Percentiles rank a stretch among this genome's conserved stretches.
Evolutionary conservation across 2,329 filamentous ascomycete species (phyloP).

Genomic region (Pseudogymnoascus sp.): DNA sequence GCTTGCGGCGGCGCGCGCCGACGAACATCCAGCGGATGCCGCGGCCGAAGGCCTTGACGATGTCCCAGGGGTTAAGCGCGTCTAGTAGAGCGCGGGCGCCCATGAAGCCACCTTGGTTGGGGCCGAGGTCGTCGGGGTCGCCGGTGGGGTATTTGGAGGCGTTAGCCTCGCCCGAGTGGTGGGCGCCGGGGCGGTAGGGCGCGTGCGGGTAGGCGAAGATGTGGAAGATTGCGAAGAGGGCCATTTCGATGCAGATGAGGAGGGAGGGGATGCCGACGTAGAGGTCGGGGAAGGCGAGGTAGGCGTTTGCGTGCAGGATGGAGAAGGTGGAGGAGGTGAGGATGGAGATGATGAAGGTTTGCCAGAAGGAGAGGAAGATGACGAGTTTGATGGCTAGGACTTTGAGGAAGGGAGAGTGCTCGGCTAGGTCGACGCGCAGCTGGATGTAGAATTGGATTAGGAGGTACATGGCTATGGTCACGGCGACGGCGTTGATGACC

Average conservation of each 20-base stretch:
- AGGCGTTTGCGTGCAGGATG: conserved; percentile 53
- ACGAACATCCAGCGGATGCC: conserved; percentile 76
- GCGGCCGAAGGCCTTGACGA: conserved; percentile 70
- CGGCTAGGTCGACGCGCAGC: conserved; percentile 58
- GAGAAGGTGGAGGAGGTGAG: conserved; percentile 46
- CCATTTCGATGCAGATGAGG: conserved; percentile 78
- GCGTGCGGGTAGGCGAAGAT: conserved; percentile 75
- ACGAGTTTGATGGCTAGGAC: conserved; percentile 82
- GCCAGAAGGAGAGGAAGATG: conserved; percentile 89
- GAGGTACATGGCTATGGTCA: conserved; percentile 82
- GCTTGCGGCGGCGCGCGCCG: conserved; percentile 54
- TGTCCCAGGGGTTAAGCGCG: conserved; percentile 74
- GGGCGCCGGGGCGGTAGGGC: conserved; percentile 47
- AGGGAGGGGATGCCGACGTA: conserved; percentile 74
- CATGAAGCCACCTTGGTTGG: conserved; percentile 57
- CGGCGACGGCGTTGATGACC: conserved; percentile 61
- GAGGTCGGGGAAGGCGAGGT: conserved; percentile 65
- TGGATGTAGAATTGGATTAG: conserved; percentile 82
- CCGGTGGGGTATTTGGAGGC: conserved; percentile 41
- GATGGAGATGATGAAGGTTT: conserved; percentile 56
- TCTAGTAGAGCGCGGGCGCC: conserved; percentile 61
- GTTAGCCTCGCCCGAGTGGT: conserved; percentile 25
- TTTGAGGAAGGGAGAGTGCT: conserved; percentile 70
- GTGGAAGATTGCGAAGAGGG: conserved; percentile 69
- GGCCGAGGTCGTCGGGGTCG: conserved; percentile 37